Evolutionary conservation across 2,329 filamentous ascomycete genomes (phyloP), one percentile per base, ranked within the genome.

Genomic region (Cordyceps militaris): DNA sequence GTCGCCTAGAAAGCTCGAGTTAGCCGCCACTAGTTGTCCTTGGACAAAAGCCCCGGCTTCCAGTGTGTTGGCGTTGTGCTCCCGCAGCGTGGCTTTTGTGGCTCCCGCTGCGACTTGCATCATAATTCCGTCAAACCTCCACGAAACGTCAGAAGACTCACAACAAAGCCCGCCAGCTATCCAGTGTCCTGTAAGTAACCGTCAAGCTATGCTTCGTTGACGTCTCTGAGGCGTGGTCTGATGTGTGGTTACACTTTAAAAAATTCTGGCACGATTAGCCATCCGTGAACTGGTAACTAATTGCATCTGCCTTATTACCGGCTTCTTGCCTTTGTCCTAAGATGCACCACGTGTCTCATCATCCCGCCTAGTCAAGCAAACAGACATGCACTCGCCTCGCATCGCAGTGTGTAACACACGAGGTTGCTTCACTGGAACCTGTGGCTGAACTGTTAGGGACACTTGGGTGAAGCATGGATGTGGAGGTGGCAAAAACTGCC

Each of bases 401-500:
- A 10, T 28, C 11, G 36, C 26, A 38, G 10, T 26, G 38, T 30
- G 24, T 30, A 55, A 46, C 52, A 19, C 24, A 30, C 38, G 14
- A 47, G 40, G 40, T 14, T 24, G 14, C 2, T 16, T 38, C 14
- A 38, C 23, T 9, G 16, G 14, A 28, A 23, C 13, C 36, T 9
- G 11, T 16, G 42, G 32, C 52, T 34, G 5, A 46, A 47, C 38
- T 23, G 19, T 19, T 38, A 16, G 16, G 36, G 36, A 8, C 6
- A 32, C 30, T 38, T 10, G 36, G 34, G 36, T 34, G 11, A 13
- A 14, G 36, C 34, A 6, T 38, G n/a, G n/a, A n/a, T n/a, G n/a
- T 43, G 38, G n/a, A n/a, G 38, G 50, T 53, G 50, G 50, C 50
- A 28, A 53, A 21, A 10, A n/a, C 50, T 24, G 50, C 38, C 50